Base-by-base conservation (phyloP, 495 filamentous ascomycete species). In the Amphirosellinia nigrospora region DNA sequence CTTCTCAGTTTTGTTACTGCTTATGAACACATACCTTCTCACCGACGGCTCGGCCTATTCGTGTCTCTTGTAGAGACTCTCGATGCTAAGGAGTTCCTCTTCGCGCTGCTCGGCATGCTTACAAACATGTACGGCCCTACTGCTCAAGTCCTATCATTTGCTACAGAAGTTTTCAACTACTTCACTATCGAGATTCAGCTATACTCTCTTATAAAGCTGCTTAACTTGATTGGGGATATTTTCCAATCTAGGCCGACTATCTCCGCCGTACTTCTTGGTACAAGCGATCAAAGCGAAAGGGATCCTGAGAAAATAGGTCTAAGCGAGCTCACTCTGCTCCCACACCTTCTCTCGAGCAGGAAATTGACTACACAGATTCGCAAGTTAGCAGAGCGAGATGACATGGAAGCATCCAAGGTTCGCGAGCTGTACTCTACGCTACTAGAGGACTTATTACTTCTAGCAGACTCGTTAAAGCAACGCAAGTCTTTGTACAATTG, bases 1-100 rank as follows among this genome's bases (percentile, higher is more conserved):
- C 83, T 99, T 21, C 84, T 94, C 62, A 98, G 94, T 80, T 98
- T 98, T 77, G 93, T 92, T 23, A 93, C 92, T 11, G 96, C 96
- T 13, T 99, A 94, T 79, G 94, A 96, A 75, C 94, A 98, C 75
- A 92, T 99, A 68, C 96, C 96, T 4, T 86, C 88, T 7, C 94
- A 96, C 75, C 89, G 94, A 48, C 90, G 93, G 66, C 86, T 91
- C 21, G 88, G 89, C 45, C 80, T 98, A 5, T 99, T 97, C 84
- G 83, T 88, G 30, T 91, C 93, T 34, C 81, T 99, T 38, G 87
- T 94, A 30, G 87, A 91, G 72, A 97, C 93, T 28, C 85, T 98
- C 32, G 96, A 94, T 5, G 86, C 92, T 0, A 84, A 90, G 34
- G 93, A 97, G 48, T 97, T 94, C 75, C 79, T 94, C 10, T 93